Conservation (phyloP, 1,139 yeast genomes). For the Debaryomyces udenii region DNA sequence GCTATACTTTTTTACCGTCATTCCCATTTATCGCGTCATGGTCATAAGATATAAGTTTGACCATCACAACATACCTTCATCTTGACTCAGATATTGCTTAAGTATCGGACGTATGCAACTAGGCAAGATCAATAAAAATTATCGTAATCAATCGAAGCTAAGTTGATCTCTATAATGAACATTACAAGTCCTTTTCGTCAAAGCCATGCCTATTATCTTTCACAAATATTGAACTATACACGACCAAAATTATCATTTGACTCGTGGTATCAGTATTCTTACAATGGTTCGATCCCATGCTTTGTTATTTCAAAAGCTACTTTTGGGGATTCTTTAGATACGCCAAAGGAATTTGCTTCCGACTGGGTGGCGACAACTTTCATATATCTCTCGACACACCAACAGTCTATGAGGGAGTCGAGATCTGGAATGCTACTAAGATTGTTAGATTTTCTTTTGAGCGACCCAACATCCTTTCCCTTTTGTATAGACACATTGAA, state of each 20-base stretch:
- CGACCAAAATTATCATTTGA: slow-evolving; percentile 13
- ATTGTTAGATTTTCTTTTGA: slow-evolving; percentile 3
- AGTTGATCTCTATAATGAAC: background rate
- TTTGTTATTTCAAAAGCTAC: slow-evolving; percentile 21
- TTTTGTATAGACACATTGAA: slow-evolving; percentile 14
- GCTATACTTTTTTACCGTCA: background rate
- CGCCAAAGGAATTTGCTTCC: slow-evolving; percentile 9
- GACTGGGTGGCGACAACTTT: slow-evolving; percentile 27
- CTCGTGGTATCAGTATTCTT: background rate
- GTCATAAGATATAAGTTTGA: background rate
- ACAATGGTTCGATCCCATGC: slow-evolving; percentile 16
- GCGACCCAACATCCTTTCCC: slow-evolving; percentile 1
- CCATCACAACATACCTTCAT: slow-evolving; percentile 6
- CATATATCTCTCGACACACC: slow-evolving; percentile 34
- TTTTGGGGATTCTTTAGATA: slow-evolving; percentile 13
- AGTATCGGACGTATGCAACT: background rate
- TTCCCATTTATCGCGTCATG: background rate
- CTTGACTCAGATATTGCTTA: background rate
- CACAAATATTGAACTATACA: slow-evolving; percentile 8
- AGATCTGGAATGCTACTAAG: slow-evolving; percentile 1
- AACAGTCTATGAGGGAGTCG: slow-evolving; percentile 21
- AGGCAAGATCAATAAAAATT: background rate
- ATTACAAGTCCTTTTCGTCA: too few species aligned
- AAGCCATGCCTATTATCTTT: background rate
- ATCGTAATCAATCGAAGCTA: background rate